These are phyloP conservation scores for Didymella exigua DNA, from an alignment of 2,329 filamentous ascomycete species.

Conservation along the genomic window DNA sequence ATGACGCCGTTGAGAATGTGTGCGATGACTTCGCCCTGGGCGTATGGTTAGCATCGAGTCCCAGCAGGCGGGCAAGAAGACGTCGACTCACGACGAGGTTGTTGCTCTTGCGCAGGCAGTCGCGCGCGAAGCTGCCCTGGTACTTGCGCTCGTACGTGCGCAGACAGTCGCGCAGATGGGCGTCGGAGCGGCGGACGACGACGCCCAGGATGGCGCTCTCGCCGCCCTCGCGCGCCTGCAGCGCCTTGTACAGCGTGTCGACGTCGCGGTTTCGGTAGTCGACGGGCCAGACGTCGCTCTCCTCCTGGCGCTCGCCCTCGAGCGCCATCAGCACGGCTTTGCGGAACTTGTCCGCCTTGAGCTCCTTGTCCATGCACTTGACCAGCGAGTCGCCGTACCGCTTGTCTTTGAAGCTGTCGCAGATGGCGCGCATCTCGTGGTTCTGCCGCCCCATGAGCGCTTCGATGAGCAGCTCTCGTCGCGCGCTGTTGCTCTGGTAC, in stretches of 20 bases:
- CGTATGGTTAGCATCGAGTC: neutral
- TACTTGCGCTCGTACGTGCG: constrained; percentile 75
- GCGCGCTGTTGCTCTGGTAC: constrained; percentile 86
- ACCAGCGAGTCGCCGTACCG: constrained; percentile 83
- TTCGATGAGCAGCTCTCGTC: constrained; percentile 90
- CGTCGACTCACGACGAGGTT: constrained; percentile 81
- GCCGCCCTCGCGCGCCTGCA: constrained; percentile 74
- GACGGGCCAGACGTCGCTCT: constrained; percentile 65
- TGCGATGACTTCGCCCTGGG: constrained; percentile 86
- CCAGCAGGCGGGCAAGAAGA: neutral
- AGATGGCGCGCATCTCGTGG: constrained; percentile 84
- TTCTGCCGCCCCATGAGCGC: constrained; percentile 89
- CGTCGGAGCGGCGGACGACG: constrained; percentile 78
- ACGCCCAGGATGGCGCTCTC: constrained; percentile 88
- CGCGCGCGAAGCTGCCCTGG: constrained; percentile 81
- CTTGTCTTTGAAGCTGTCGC: constrained; percentile 86
- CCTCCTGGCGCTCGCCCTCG: constrained; percentile 83
- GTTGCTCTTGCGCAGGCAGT: constrained; percentile 84
- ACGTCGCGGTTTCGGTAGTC: constrained; percentile 70
- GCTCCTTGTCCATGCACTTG: constrained; percentile 87
- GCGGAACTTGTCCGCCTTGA: constrained; percentile 96
- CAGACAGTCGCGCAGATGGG: constrained; percentile 80
- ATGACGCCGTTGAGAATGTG: constrained; percentile 97
- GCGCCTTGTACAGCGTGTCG: constrained; percentile 70
- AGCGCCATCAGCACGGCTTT: constrained; percentile 82